Percentiles rank a stretch among this genome's conserved stretches.
These are phyloP conservation scores for Cercophora newfieldiana DNA, from an alignment of 495 filamentous ascomycete species.

Conservation along the genomic window DNA sequence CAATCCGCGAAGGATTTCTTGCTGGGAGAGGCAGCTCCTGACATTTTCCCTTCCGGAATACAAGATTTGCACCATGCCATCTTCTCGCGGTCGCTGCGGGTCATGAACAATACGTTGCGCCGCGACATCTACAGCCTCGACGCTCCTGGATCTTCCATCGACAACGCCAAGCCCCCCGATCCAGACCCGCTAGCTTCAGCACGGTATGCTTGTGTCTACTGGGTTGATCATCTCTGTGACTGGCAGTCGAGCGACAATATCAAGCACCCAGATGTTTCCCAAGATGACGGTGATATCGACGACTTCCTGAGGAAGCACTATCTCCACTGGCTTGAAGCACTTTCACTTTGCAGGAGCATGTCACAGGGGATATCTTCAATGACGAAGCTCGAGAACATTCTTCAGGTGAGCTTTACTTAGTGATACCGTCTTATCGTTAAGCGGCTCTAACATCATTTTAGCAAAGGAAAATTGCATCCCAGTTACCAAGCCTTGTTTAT, in stretches of 20 bases:
- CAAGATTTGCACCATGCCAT: slow-evolving; percentile 30
- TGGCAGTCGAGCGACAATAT: slow-evolving; percentile 1
- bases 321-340: slow-evolving; percentile 13
- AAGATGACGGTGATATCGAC: slow-evolving; percentile 6
- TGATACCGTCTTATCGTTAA: slow-evolving; percentile 4
- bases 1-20: slow-evolving; percentile 49
- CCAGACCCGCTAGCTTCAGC: slow-evolving; percentile 34
- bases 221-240: slow-evolving; percentile 35
- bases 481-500: slow-evolving; percentile 13
- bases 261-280: not conserved
- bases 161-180: slow-evolving; percentile 16
- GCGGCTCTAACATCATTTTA: slow-evolving; percentile 6
- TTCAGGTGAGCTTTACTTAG: slow-evolving; percentile 14
- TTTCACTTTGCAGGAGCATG: slow-evolving; percentile 3
- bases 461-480: slow-evolving; percentile 6
- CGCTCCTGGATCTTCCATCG: slow-evolving; percentile 10
- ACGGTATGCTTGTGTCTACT: slow-evolving; percentile 41
- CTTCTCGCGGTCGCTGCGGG: slow-evolving; percentile 31
- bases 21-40: not conserved
- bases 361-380: slow-evolving; percentile 4
- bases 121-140: slow-evolving; percentile 22
- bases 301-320: slow-evolving; percentile 14
- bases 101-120: slow-evolving; percentile 16
- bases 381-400: slow-evolving; percentile 8
- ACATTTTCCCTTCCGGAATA: slow-evolving; percentile 24